Evolutionary conservation across 2,329 filamentous ascomycete genomes (phyloP), one percentile per base, ranked within the genome.

Genomic region (Penicillium sp.): DNA sequence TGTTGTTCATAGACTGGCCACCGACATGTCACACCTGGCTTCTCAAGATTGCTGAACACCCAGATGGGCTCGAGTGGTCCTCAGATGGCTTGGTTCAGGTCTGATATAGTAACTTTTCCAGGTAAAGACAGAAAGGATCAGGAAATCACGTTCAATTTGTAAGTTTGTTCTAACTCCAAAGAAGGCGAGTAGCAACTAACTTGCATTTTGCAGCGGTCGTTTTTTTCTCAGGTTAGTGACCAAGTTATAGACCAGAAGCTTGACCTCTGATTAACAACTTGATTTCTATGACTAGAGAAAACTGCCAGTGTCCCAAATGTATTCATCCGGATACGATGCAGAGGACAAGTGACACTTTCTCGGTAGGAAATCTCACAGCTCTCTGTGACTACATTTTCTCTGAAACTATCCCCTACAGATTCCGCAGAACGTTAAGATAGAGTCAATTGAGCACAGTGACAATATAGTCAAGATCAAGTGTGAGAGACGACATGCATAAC

Each of bases 241-340:
- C 2, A 35, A 29, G 8, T 7, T 7, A 15, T 41, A 7, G 27
- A 17, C 15, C n/a, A 50, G 49, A 29, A 55, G 17, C 19, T 6
- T 45, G 21, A 43, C 2, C 29, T 21, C 27, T 45, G n/a, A 17
- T 41, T 56, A 47, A 56, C 35, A 21, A 23, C 33, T 48, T 17
- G 15, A 6, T 29, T 21, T 13, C 19, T 69, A 40, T 64, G 62
- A 68, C 17, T 25, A 87, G 89, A 61, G 89, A 92, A 66, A 89
- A 90, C 67, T 93, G 89, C 68, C 87, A 86, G 58, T 93, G 89
- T 69, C 66, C 73, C 1, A 71, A 77, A 59, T 92, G 89, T 69
- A 80, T 89, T 25, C 87, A 91, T 71, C 83, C 84, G 56, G 83
- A 86, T 60, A 93, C 89, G 5, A 85, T 81, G 71, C 89, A 93